Percentiles rank a stretch among this genome's conserved stretches.
These are phyloP conservation scores for Aspergillus fructus DNA, from an alignment of 2,329 filamentous ascomycete genomes.

Conservation along the genomic window DNA sequence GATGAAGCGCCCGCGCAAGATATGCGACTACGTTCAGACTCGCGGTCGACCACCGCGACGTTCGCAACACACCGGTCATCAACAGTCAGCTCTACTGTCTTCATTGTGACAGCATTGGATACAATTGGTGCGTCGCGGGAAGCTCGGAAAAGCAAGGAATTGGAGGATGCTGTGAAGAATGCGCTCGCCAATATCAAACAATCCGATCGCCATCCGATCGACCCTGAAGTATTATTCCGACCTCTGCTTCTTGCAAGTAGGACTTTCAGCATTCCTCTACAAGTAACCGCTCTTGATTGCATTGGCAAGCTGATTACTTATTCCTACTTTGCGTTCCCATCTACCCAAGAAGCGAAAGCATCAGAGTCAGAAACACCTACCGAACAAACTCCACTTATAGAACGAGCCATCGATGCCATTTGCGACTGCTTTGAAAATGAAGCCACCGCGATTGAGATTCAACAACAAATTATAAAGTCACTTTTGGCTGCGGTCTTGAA, in stretches of 20 bases:
- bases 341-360: constrained; percentile 31
- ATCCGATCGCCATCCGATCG: constrained; percentile 75
- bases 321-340: constrained; percentile 86
- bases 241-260: constrained; percentile 88
- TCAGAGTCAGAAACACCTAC: constrained; percentile 26
- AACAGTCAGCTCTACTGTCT: constrained; percentile 89
- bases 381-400: constrained; percentile 73
- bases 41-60: constrained; percentile 57
- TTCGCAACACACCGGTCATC: constrained; percentile 54
- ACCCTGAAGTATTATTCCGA: constrained; percentile 88
- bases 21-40: constrained; percentile 56
- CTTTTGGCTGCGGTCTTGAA: constrained; percentile 92
- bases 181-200: constrained; percentile 85
- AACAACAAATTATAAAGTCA: constrained; percentile 98
- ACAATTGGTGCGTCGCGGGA: constrained; percentile 90
- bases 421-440: constrained; percentile 99
- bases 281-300: constrained; percentile 90
- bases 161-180: constrained; percentile 76
- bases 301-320: constrained; percentile 99
- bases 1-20: constrained; percentile 25
- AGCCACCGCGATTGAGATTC: constrained; percentile 84
- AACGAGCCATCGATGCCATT: constrained; percentile 97
- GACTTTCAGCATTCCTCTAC: constrained; percentile 78
- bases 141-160: constrained; percentile 78
- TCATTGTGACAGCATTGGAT: constrained; percentile 90